Evolutionary conservation across 441 rosid species (phyloP).

Genomic region (Eruca vesicaria): DNA sequence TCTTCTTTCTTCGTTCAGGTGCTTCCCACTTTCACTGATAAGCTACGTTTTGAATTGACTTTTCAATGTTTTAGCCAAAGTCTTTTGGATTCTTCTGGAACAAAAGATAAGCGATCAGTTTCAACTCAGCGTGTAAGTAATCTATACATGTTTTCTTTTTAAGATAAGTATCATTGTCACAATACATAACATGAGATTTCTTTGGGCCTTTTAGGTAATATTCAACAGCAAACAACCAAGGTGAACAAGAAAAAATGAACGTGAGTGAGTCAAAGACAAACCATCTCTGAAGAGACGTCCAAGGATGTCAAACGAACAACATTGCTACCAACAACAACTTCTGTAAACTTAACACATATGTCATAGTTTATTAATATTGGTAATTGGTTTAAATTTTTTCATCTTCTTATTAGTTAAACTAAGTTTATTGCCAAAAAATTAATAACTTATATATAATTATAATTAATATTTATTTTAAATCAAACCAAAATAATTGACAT

Average conservation of each 20-base stretch:
- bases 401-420: background rate
- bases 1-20: conserved; percentile 17
- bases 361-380: background rate
- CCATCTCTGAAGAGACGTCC: conserved; percentile 70
- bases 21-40: conserved; percentile 10
- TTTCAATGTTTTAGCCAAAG: conserved; percentile 55
- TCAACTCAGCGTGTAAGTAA: conserved; percentile 87
- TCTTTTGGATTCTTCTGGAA: conserved; percentile 97
- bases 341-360: background rate
- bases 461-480: no score
- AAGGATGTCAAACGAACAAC: conserved; percentile 81
- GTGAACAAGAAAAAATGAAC: no score
- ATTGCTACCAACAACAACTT: conserved; percentile 61
- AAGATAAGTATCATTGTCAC: conserved; percentile 17
- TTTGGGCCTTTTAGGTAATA: conserved; percentile 64
- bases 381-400: background rate
- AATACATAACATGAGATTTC: conserved; percentile 1
- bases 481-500: no score
- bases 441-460: background rate
- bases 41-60: conserved; percentile 22
- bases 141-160: conserved; percentile 1
- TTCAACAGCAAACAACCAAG: no score
- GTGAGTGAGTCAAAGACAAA: conserved; percentile 12
- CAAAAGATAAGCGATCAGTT: conserved; percentile 93
- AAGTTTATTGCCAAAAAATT: background rate